Base-by-base conservation (phyloP, 2,329 filamentous ascomycete species). In the Alternaria sp. region DNA sequence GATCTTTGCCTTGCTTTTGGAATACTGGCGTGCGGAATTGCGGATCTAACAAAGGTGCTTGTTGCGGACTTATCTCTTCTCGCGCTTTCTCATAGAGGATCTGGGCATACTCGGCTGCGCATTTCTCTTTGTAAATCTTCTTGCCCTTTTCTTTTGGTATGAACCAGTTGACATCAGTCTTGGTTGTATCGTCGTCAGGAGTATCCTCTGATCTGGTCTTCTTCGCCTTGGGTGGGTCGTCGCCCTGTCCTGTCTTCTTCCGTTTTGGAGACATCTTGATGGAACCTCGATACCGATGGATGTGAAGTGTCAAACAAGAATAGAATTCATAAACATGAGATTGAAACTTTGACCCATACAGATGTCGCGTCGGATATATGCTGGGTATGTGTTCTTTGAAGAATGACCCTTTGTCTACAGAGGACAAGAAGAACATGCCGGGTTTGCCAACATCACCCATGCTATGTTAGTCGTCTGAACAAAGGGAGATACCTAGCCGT, bases 1-100 rank as follows among this genome's bases (percentile, higher is more conserved):
- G 28, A 23, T 41, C 54, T 5, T 55, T 62, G n/a, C 18, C 33
- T 5, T 12, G n/a, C 14, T 11, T 51, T 44, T 60, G 47, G 41
- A 50, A 68, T n/a, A 63, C 33, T 23, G 66, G 61, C 5, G 41
- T 21, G 9, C 66, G 60, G 23, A 63, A 15, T 5, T 47, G 54
- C 4, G 64, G 61, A 15, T 59, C 63, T 7, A 21, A 41, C 21
- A 69, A 51, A 18, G 59, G 41, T 46, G 41, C 8, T 43, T 67
- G 49, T 18, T 10, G n/a, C 12, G 54, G 30, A 6, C 7, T 18
- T 12, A 65, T 47, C 12, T 55, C 37, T 25, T 55, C 18, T 30
- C 59, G 50, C 15, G 53, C 20, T 30, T 25, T 56, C 5, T 50
- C 18, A 14, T 61, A 63, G 10, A 69, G 49, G 12, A 33, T 9